phyloP scores from a whole-genome alignment of 106 monocot genomes.

The Apostasia shenzhenica region DNA sequence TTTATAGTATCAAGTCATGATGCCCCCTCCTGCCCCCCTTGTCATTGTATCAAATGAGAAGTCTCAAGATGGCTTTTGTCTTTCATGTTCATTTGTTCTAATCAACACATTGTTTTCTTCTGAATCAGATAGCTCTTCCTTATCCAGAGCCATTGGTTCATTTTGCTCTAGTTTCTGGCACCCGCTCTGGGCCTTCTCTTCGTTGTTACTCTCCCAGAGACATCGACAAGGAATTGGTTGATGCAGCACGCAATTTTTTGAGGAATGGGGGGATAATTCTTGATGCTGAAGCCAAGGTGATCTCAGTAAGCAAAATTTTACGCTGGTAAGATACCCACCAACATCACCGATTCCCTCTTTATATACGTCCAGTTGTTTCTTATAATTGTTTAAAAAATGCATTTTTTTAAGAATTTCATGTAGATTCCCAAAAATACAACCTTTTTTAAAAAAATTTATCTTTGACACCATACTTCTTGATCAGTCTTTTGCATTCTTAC shows the following conservation, averaged over 20 bases:
- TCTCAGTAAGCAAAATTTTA: constrained; percentile 62
- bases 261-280: constrained; percentile 66
- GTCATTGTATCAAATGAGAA: too few species aligned
- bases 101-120: background rate
- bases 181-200: constrained; percentile 76
- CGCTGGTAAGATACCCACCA: constrained; percentile 41
- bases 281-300: constrained; percentile 50
- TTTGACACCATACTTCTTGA: background rate
- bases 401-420: background rate
- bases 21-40: too few species aligned
- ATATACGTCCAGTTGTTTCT: background rate
- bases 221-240: constrained; percentile 83
- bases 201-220: constrained; percentile 83
- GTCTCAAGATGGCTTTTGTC: too few species aligned
- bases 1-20: too few species aligned
- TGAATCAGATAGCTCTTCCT: constrained; percentile 59
- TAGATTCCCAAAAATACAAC: too few species aligned
- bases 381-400: background rate
- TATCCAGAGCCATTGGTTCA: constrained; percentile 78
- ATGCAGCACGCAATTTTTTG: constrained; percentile 67
- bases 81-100: background rate
- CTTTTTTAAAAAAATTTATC: background rate
- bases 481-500: background rate
- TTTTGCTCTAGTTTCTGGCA: constrained; percentile 79
- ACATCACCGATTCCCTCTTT: background rate